A percentile compares a stretch with the other conserved stretches of the same genome.
phyloP scores from a whole-genome alignment of 2,329 filamentous ascomycete genomes.

The Mycocentrospora acerina region DNA sequence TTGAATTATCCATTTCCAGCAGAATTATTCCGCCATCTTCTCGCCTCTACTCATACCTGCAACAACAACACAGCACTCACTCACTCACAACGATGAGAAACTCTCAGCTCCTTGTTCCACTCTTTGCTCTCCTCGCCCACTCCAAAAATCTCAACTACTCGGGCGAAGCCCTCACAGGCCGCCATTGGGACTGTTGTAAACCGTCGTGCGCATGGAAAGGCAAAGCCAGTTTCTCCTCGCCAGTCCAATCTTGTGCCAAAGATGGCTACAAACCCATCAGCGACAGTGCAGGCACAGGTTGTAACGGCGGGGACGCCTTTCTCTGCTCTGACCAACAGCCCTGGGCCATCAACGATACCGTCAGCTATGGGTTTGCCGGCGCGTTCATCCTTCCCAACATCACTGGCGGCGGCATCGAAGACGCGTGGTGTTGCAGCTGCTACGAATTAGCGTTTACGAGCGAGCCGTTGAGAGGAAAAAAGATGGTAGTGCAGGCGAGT shows the following conservation, averaged over 20 bases:
- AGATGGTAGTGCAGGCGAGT: constrained; percentile 64
- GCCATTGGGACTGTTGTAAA: constrained; percentile 66
- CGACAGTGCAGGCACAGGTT: constrained; percentile 53
- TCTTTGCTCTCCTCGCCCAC: constrained; percentile 24
- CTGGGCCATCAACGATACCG: constrained; percentile 59
- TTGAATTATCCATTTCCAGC: too few relatives aligned
- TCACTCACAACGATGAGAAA: too few relatives aligned
- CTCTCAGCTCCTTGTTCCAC: constrained; percentile 14
- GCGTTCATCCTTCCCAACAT: constrained; percentile 50
- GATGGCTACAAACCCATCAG: constrained; percentile 54
- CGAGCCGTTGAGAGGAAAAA: constrained; percentile 59
- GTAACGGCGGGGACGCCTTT: constrained; percentile 58
- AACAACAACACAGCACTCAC: too few relatives aligned
- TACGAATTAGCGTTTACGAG: constrained; percentile 63
- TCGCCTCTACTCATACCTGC: too few relatives aligned
- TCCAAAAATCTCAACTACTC: constrained; percentile 26
- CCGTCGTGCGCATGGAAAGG: constrained; percentile 63
- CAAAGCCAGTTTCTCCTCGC: constrained; percentile 56
- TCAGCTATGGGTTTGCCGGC: constrained; percentile 67
- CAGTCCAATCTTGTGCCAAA: constrained; percentile 58
- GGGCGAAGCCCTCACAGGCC: constrained; percentile 37
- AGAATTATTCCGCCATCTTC: too few relatives aligned
- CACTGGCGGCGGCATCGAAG: constrained; percentile 52
- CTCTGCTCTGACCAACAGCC: constrained; percentile 62
- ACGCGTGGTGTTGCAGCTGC: constrained; percentile 67